Base-by-base conservation (phyloP, 768 basidiomycete species). In the Dioszegia hungarica region DNA sequence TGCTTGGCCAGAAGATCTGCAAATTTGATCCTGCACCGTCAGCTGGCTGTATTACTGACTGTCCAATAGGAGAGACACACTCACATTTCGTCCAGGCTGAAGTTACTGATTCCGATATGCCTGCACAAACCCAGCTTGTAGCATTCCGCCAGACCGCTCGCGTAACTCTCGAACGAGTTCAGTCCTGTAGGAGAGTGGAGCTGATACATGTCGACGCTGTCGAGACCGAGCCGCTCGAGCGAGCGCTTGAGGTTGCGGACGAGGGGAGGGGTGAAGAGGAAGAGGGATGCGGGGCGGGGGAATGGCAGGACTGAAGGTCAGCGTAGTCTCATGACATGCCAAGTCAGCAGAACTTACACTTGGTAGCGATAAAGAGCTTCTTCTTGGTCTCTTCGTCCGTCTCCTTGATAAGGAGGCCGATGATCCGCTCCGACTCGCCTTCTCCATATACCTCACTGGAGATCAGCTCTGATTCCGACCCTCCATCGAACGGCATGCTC, bases 21-120 rank as follows among this genome's bases (percentile, higher is more conserved):
- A 57, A 75, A 72, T 29, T 63, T 61, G 54, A 68, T 65, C 34
- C 73, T 75, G 45, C 19, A 36, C 51, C 22, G 38, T 54, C 15
- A 54, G 49, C 44, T 46, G n/a, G 5, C n/a, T 43, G 20, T 40
- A 40, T 8, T n/a, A 40, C 5, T 40, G 17, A 2, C 8, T 5
- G 14, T 17, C 2, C 10, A 20, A 28, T 25, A 41, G 1, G 8
- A 27, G 51, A n/a, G n/a, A 20, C 11, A 5, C 17, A 60, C 74
- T 53, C 38, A 73, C 74, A 75, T 53, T 49, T 75, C 70, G 9
- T 67, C 60, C 55, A 65, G 54, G 54, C 60, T 73, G 53, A 64
- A 73, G 49, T 75, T 75, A 25, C 66, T 70, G 0, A 75, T 68
- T 31, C 74, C 74, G 15, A 75, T 63, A 46, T 60, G 57, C 56